phyloP scores from a whole-genome alignment of 163 green algal genomes.

The Chlorella variabilis region DNA sequence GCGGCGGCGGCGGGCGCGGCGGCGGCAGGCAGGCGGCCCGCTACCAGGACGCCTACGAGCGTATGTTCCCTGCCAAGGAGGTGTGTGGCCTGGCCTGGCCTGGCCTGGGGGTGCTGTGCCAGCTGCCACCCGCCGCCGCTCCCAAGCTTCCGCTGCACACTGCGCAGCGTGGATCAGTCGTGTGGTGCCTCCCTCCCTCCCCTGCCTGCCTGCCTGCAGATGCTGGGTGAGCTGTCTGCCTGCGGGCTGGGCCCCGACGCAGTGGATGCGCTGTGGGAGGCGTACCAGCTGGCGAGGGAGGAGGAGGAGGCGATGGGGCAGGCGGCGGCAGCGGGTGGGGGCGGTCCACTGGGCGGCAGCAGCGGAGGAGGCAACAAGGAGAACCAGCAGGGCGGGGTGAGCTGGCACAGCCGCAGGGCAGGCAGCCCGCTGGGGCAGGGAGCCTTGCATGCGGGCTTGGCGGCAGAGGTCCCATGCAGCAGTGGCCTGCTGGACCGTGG shows the following conservation, averaged over 20 bases:
- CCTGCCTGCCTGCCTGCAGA: constrained; percentile 22
- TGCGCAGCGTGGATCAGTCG: no score
- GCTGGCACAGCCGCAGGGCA: no score
- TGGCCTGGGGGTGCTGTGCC: no score
- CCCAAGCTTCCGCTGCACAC: no score
- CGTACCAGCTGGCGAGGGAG: constrained; percentile 51
- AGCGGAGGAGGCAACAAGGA: constrained; percentile 17
- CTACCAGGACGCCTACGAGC: constrained; percentile 43
- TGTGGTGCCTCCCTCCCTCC: not conserved
- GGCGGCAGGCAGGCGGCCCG: constrained; percentile 36
- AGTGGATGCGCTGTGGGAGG: constrained; percentile 54
- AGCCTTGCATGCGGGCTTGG: no score
- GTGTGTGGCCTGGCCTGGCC: not conserved
- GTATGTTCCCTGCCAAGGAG: constrained; percentile 30
- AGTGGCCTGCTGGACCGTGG: no score
- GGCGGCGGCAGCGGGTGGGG: not conserved
- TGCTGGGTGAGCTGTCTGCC: constrained; percentile 51
- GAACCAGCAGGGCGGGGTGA: constrained; percentile 2
- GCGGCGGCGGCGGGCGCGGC: not conserved
- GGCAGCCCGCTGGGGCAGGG: no score
- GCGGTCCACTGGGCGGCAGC: not conserved
- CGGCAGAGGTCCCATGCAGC: no score
- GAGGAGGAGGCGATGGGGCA: constrained; percentile 54
- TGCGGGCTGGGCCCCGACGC: constrained; percentile 51
- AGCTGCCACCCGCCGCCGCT: no score